Conservation (phyloP, 2,329 filamentous ascomycete genomes). For the Decorospora gaudefroyi region DNA sequence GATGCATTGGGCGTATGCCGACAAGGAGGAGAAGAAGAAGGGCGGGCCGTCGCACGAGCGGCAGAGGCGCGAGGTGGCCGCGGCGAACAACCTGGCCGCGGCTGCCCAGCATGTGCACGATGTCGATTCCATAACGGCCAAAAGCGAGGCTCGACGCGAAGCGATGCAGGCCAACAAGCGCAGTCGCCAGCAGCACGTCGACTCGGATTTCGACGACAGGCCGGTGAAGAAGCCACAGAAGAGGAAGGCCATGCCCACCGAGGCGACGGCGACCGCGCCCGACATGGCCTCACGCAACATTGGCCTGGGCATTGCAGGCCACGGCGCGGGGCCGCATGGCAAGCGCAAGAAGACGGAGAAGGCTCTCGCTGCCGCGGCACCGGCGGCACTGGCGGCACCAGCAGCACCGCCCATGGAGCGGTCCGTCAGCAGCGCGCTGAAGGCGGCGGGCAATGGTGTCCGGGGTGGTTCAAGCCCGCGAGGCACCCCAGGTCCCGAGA, state of each 20-base stretch:
- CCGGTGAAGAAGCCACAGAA: constrained; percentile 65
- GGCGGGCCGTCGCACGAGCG: constrained; percentile 68
- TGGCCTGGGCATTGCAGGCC: constrained; percentile 67
- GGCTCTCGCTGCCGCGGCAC: constrained; percentile 40
- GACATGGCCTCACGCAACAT: constrained; percentile 53
- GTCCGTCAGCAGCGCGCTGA: constrained; percentile 62
- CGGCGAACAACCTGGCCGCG: constrained; percentile 68
- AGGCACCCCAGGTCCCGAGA: constrained; percentile 66
- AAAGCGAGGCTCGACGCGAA: constrained; percentile 84
- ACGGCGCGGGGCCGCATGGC: constrained; percentile 59
- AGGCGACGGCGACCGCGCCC: constrained; percentile 48
- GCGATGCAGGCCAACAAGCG: constrained; percentile 77
- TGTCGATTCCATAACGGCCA: constrained; percentile 76
- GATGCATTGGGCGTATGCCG: constrained; percentile 93
- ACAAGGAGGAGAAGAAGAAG: constrained; percentile 67
- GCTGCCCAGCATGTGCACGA: constrained; percentile 77
- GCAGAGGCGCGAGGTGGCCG: constrained; percentile 76
- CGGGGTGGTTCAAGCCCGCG: constrained; percentile 62
- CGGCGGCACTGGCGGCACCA: constrained; percentile 31
- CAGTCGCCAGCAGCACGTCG: constrained; percentile 67
- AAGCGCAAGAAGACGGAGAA: constrained; percentile 87
- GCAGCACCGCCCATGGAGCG: constrained; percentile 63
- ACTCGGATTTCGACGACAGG: constrained; percentile 79
- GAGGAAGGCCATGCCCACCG: constrained; percentile 63
- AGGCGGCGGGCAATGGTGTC: constrained; percentile 54